Evolutionary conservation across 192 early-diverging fungal genomes (phyloP), one percentile per base, ranked within the genome.

Genomic region (Dissophora globulifera): DNA sequence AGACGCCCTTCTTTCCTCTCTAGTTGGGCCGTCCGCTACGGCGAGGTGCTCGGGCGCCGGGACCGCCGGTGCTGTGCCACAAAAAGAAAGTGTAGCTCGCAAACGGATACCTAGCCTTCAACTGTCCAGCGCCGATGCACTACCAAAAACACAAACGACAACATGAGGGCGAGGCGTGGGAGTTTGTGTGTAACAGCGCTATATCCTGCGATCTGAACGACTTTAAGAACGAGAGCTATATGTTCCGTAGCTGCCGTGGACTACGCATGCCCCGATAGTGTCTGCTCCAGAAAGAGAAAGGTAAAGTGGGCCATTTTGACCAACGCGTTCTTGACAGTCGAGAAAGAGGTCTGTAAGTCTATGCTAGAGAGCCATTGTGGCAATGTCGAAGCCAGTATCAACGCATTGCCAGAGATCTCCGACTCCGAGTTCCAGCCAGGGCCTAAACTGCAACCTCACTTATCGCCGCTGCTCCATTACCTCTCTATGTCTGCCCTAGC

Each of bases 391-490:
- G 51, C 62, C 30, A 75, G 81, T 31, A 72, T 87, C 71, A 83
- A 85, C 17, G 61, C 78, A n/a, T 65, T 87, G 33, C 64, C 85
- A 15, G 61, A 67, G 38, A 84, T 87, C 35, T 81, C 84, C 16
- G 86, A 87, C 60, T 84, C 86, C 29, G 79, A 79, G 20, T 87
- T 84, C 50, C 70, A 80, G 54, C 60, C 82, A 25, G 68, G 70
- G 2, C 46, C 46, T 49, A 53, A 11, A 42, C 33, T 6, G 26
- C 40, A 6, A 17, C 54, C 46, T 29, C 50, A 6, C 35, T 46
- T n/a, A 19, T 43, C 0, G 43, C 29, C 49, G 71, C 58, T 13
- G 48, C 43, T 35, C 38, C n/a, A n/a, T n/a, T n/a, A n/a, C n/a
- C n/a, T n/a, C 57, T 38, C 57, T 71, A 23, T 62, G 74, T 25